Evolutionary conservation across 176 grass and related monocot species (phyloP), one percentile per base, ranked within the genome.

Genomic region (Pontederia paniculata): DNA sequence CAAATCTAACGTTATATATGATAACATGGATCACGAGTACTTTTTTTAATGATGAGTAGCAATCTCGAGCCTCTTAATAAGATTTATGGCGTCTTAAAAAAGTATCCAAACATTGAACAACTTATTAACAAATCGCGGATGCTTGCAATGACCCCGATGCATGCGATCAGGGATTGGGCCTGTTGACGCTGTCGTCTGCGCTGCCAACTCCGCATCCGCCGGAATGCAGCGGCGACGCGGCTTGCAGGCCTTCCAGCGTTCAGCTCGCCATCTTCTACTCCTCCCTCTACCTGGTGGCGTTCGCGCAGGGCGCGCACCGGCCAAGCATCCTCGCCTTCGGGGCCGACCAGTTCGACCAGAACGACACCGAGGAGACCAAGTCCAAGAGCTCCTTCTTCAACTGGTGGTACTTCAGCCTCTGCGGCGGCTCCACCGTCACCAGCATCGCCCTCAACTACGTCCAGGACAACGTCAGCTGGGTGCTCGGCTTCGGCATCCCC

Each of bases 391-490:
- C 82, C 18, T 86, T 65, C 65, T 84, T 91, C 78, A 91, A 85
- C 66, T 91, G 87, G 87, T 63, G 77, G 78, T 82, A 80, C 58
- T 89, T 89, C 60, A 75, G 42, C 48, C 62, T 84, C 1, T 84
- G 73, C 0, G 75, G 65, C 17, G 78, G 85, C 67, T 74, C 65
- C 50, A 60, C 46, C 45, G 8, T 60, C 8, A 60, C 85, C 10
- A 44, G 54, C 17, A 43, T 65, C 16, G 71, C 78, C 6, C 67
- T 75, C 63, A 83, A 76, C 70, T 93, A 93, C 68, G 60, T 93
- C 51, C 88, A 93, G 80, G 88, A 93, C 66, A 93, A 86, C 74
- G 63, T 93, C 67, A 63, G 88, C 17, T 93, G 88, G 88, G 82
- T 71, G 55, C 76, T 93, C 12, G 88, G 88, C 17, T 93, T 93